A percentile compares a stretch with the other conserved stretches of the same genome.
Conservation (phyloP, 768 basidiomycete genomes). For the Wakefieldia striispora region DNA sequence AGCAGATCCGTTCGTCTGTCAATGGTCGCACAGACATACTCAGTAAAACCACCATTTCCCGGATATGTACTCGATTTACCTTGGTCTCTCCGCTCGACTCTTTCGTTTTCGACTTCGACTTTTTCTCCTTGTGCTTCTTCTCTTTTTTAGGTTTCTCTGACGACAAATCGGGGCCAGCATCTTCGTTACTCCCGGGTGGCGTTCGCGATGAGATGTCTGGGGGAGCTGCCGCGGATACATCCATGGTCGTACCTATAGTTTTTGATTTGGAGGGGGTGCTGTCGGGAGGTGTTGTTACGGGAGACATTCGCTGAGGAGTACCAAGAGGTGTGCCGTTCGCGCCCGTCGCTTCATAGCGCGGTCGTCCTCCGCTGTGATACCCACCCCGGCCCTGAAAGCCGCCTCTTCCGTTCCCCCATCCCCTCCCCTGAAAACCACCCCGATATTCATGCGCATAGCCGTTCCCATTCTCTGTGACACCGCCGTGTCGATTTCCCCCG, state of each 20-base stretch:
- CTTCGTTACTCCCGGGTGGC: conserved; percentile 1
- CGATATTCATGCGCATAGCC: conserved; percentile 13
- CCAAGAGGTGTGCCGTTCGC: conserved; percentile 75
- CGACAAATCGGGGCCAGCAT: neutral
- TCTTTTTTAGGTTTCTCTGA: conserved; percentile 15
- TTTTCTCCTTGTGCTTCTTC: conserved; percentile 21
- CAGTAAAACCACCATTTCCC: conserved; percentile 5
- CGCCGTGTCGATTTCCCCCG: neutral
- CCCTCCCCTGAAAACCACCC: conserved; percentile 20
- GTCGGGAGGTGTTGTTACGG: conserved; percentile 31
- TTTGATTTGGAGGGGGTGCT: neutral
- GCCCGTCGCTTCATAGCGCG: conserved; percentile 43
- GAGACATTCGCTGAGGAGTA: conserved; percentile 51
- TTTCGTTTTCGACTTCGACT: conserved; percentile 14
- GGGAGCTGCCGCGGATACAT: neutral
- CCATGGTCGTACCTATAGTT: neutral
- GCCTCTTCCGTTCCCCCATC: conserved; percentile 37
- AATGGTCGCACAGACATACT: neutral
- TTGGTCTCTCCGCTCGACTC: neutral
- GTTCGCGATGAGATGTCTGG: neutral
- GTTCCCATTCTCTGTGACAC: conserved; percentile 16
- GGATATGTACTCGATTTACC: conserved; percentile 14
- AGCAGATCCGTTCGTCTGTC: conserved; percentile 3
- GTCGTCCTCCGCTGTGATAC: conserved; percentile 26
- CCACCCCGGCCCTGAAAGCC: conserved; percentile 25